Conservation (phyloP, 148 eudicot species). For the Rhododendron vialii region DNA sequence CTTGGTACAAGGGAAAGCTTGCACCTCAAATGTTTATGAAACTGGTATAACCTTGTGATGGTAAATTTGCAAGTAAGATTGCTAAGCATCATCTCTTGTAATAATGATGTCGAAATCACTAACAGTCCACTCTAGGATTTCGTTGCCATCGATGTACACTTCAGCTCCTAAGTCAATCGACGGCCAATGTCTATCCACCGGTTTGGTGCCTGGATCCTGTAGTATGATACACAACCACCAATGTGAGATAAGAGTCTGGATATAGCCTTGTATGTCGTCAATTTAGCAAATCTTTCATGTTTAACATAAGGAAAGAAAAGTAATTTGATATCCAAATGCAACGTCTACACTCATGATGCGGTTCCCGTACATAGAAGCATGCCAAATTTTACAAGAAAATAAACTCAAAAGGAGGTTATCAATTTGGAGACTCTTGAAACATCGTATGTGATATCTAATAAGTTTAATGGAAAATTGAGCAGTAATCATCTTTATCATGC, state of each 20-base stretch:
- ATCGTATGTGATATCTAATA: background rate
- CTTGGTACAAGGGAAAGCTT: background rate
- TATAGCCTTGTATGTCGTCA: background rate
- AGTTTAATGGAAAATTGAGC: no score
- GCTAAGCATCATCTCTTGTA: background rate
- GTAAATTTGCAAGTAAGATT: background rate
- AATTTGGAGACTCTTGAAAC: background rate
- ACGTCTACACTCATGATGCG: background rate
- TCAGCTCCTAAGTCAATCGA: constrained; percentile 47
- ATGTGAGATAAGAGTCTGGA: background rate
- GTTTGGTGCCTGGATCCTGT: constrained; percentile 57
- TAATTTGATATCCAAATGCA: background rate
- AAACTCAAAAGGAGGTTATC: no score
- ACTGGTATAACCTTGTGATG: background rate
- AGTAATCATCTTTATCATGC: no score
- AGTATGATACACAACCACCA: background rate
- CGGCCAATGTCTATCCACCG: constrained; percentile 34
- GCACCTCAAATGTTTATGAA: background rate
- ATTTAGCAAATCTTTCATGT: background rate
- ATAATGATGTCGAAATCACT: constrained; percentile 46
- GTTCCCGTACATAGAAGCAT: background rate
- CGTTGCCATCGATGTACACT: constrained; percentile 25
- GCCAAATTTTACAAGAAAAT: background rate
- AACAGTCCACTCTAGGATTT: constrained; percentile 41
- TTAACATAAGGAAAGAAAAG: background rate